Evolutionary conservation across 768 basidiomycete genomes (phyloP), one percentile per base, ranked within the genome.

Genomic region (Serendipita vermifera): DNA sequence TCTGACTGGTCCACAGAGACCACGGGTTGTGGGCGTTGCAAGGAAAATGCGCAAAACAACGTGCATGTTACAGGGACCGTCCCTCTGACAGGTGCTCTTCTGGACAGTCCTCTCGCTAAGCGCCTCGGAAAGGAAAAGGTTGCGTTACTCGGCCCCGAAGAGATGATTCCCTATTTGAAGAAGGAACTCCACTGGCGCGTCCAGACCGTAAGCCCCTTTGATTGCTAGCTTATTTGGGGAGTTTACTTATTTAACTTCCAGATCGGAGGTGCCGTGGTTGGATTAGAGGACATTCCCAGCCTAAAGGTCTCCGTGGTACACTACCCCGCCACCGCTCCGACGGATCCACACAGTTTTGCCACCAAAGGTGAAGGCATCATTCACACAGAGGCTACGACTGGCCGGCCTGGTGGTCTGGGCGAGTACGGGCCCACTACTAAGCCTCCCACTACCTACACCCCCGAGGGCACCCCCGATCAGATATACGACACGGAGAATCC

Each of bases 171-270:
- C 29, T 77, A 73, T 60, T 63, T 77, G 32, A 66, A 62, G 31
- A 59, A 70, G 7, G 64, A 70, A n/a, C 62, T 77, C 6, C 66
- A 72, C 33, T 75, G 74, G 73, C 69, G 71, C 43, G 65, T 74
- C 5, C 66, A 69, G 54, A 71, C 70, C 67, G 75, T 73, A 53
- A 22, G 64, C 14, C n/a, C n/a, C n/a, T 15, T 22, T n/a, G 14
- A 43, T 40, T n/a, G 13, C 26, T 27, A 33, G 6, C 27, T 43
- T 5, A 32, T 46, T 9, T 26, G 20, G 35, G 9, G 14, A 33
- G 27, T 29, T 6, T 7, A 3, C 35, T 24, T 26, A n/a, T 11
- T 56, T 22, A 5, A 24, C 24, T n/a, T 35, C 24, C 22, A 55
- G 54, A 32, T 38, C 17, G 54, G 57, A 9, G 36, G 22, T 26